Conservation (phyloP, 129 eudicot species). For the Silybum marianum region DNA sequence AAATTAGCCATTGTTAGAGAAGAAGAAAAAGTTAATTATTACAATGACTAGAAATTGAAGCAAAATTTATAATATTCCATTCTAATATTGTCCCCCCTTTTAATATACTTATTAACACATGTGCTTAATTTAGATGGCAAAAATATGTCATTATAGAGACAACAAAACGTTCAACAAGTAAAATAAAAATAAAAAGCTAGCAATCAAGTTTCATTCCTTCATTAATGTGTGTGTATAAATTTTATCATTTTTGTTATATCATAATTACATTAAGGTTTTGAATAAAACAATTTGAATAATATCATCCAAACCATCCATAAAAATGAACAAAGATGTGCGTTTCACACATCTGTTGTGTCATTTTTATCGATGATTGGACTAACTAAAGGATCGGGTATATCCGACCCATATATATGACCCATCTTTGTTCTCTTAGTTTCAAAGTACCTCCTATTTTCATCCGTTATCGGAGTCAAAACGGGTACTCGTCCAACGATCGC, state of each 20-base stretch:
- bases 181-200: background rate
- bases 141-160: background rate
- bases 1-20: no score
- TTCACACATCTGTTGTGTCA: slow-evolving; percentile 4
- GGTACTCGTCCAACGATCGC: slow-evolving; percentile 85
- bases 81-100: background rate
- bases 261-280: background rate
- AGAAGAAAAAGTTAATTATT: background rate
- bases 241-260: background rate
- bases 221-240: background rate
- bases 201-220: background rate
- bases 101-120: no score
- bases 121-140: background rate
- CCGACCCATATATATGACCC: slow-evolving; percentile 84
- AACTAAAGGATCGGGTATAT: slow-evolving; percentile 44
- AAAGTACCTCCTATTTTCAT: slow-evolving; percentile 76
- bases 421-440: slow-evolving; percentile 85
- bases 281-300: background rate
- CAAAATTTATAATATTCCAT: no score
- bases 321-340: slow-evolving; percentile 12
- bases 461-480: slow-evolving; percentile 74
- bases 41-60: no score
- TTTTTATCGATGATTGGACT: slow-evolving; percentile 24
- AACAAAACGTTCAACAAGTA: background rate
- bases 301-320: background rate